Percentiles rank a stretch among this genome's conserved stretches.
Evolutionary conservation across 2,329 filamentous ascomycete species (phyloP).

Genomic region (Rhynchosporium agropyri): DNA sequence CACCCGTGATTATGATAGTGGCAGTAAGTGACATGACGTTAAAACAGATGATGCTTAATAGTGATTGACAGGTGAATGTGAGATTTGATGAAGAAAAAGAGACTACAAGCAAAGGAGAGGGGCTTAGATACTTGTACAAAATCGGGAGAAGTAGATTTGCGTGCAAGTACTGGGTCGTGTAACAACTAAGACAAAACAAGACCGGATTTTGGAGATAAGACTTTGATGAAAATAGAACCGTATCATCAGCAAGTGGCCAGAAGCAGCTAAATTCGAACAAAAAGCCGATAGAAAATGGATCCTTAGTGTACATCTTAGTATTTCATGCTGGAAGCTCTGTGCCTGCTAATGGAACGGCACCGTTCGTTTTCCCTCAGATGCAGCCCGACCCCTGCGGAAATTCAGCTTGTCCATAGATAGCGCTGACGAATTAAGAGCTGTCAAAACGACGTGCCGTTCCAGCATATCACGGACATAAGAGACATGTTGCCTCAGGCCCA

Average conservation of each 20-base stretch:
- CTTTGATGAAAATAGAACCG: not conserved
- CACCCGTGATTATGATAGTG: slow-evolving; percentile 50
- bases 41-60: not conserved
- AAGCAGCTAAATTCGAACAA: no score
- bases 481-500: not conserved
- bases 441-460: slow-evolving; percentile 2
- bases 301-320: no score
- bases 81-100: not conserved
- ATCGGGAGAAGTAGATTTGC: not conserved
- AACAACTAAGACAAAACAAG: not conserved
- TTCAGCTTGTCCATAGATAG: not conserved
- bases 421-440: not conserved
- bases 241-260: not conserved
- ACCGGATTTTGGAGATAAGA: slow-evolving; percentile 4
- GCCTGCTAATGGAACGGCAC: slow-evolving; percentile 6
- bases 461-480: not conserved
- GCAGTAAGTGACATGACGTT: slow-evolving; percentile 30
- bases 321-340: no score
- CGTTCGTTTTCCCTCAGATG: not conserved
- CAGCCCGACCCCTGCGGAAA: not conserved
- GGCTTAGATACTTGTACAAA: not conserved
- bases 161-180: not conserved
- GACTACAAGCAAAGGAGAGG: not conserved
- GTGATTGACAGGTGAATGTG: not conserved
- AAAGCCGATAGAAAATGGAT: no score